Conservation (phyloP, 192 early-diverging fungal genomes). For the Glomus cerebriforme region DNA sequence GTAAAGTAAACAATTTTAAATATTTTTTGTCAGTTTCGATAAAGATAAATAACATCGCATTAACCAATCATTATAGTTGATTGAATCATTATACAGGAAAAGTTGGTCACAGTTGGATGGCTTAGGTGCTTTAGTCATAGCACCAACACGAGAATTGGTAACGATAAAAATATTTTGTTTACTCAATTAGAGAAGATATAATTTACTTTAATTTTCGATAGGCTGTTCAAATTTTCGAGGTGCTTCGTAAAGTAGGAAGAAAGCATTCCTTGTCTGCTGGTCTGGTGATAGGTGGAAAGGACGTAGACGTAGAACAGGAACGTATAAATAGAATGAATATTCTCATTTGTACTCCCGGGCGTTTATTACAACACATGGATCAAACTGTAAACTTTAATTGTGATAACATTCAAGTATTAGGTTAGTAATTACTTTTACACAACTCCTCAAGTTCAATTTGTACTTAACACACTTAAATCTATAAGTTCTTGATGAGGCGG, state of each 20-base stretch:
- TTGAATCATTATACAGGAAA: conserved; percentile 80
- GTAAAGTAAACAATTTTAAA: conserved; percentile 38
- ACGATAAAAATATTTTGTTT: not conserved
- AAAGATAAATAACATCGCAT: too few species aligned
- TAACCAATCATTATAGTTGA: conserved; percentile 48
- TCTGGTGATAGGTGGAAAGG: conserved; percentile 92
- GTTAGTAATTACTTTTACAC: conserved; percentile 36
- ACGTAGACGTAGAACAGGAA: conserved; percentile 78
- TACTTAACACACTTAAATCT: not conserved
- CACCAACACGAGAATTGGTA: conserved; percentile 77
- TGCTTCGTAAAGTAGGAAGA: conserved; percentile 71
- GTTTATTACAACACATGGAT: conserved; percentile 88
- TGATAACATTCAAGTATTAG: conserved; percentile 71
- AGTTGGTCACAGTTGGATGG: conserved; percentile 86
- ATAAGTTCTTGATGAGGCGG: conserved; percentile 80
- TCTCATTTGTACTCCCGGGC: conserved; percentile 78
- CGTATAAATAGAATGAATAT: conserved; percentile 79
- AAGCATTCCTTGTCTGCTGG: conserved; percentile 87
- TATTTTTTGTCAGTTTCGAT: not conserved
- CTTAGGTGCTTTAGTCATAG: conserved; percentile 78
- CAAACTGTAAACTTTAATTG: conserved; percentile 91
- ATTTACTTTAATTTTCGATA: not conserved
- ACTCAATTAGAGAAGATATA: not conserved
- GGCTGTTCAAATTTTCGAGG: conserved; percentile 93
- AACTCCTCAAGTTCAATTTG: not conserved